These are phyloP conservation scores for Comarum palustre DNA, from an alignment of 306 rosid genomes.

Conservation along the genomic window DNA sequence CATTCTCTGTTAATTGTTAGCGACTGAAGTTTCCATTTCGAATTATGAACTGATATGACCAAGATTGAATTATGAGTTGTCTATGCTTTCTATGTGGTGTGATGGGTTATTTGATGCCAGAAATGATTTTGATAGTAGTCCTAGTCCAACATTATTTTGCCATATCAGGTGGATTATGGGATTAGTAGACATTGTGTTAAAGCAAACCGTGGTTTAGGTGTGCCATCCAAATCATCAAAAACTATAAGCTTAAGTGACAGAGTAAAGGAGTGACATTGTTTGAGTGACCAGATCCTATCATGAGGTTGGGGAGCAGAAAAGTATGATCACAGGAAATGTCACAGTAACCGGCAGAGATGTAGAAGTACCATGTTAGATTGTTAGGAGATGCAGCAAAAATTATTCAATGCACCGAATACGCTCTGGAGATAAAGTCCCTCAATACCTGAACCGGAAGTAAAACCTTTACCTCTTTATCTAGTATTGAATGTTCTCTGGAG, in stretches of 20 bases:
- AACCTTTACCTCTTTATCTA: neutral
- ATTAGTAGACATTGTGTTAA: neutral
- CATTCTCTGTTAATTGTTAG: neutral
- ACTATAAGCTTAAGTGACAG: neutral
- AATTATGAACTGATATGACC: neutral
- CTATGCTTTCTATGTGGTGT: no score
- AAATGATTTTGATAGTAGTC: no score
- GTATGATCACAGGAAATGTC: conserved; percentile 8
- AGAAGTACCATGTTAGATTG: no score
- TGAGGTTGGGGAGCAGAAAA: neutral
- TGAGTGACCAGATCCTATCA: neutral
- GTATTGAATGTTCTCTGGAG: neutral
- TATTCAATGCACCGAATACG: no score
- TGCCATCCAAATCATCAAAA: neutral
- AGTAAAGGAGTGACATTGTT: neutral
- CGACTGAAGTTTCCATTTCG: neutral
- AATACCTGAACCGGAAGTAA: neutral
- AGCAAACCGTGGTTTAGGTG: neutral
- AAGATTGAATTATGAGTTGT: conserved; percentile 2
- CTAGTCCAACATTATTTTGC: no score
- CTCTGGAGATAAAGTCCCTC: no score
- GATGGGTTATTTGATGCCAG: no score
- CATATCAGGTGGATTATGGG: no score
- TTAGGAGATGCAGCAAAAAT: no score
- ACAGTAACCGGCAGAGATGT: neutral